Base-by-base conservation (phyloP, 345 rosid genomes). In the Camelina sativa region DNA sequence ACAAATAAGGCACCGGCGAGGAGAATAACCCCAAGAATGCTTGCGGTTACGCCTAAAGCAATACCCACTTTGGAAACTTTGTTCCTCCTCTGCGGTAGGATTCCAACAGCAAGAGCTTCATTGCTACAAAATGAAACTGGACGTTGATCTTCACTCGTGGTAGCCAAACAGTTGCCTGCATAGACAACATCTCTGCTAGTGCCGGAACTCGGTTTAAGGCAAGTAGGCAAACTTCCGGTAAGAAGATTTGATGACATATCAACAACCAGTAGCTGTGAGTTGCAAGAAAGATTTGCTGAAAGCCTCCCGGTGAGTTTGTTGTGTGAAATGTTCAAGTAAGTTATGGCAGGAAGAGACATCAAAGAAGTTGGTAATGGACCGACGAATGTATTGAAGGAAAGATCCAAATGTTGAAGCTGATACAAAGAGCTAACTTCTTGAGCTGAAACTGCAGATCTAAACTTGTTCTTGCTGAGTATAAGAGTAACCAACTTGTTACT, bases 21-120 rank as follows among this genome's bases (percentile, higher is more conserved):
- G 44, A 82, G 75, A 67, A 83, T 44, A 8, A 85, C 90, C 38
- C 96, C 97, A 50, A 81, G 19, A 61, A 87, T 69, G 58, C 91
- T 87, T 70, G 86, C 98, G 5, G 74, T 78, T 75, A 86, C 75
- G 20, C 91, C 84, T 53, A 87, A 52, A 50, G 83, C 82, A 82
- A 90, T 64, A 65, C 78, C 74, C 44, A 79, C 69, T 64, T 80
- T 84, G 12, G 85, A 75, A 44, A 64, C 51, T 63, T 63, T 78
- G 38, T 73, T 75, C 80, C 81, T 86, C 69, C 38, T 67, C 76
- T 71, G 83, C 15, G 92, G 91, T 63, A 95, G 19, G 69, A 89
- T 76, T 64, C 97, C 99, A 35, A 92, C 97, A 44, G 99, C 97
- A 46, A 95, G 83, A 69, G 99, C 97, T 81, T 90, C 91, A 64